Conservation (phyloP, 2,329 filamentous ascomycete genomes). For the Curvularia sp. region DNA sequence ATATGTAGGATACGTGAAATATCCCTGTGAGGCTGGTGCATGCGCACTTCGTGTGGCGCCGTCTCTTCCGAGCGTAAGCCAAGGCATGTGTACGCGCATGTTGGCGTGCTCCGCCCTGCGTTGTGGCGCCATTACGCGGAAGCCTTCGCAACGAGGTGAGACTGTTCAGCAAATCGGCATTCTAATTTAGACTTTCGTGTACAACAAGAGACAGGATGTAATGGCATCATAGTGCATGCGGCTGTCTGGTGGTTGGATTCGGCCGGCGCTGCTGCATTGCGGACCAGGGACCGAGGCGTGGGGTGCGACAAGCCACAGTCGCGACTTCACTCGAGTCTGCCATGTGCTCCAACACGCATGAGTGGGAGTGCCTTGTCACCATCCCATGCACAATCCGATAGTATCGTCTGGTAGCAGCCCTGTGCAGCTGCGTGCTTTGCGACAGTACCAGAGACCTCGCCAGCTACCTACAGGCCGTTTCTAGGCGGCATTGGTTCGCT, state of each 20-base stretch:
- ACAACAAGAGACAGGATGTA: neutral
- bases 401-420: neutral
- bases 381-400: neutral
- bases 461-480: conserved; percentile 18
- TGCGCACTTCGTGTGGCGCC: conserved; percentile 36
- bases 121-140: conserved; percentile 42
- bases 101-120: conserved; percentile 40
- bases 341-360: conserved; percentile 1
- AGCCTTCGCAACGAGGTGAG: conserved; percentile 31
- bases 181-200: neutral
- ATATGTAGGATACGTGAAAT: conserved; percentile 31
- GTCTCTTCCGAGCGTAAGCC: conserved; percentile 33
- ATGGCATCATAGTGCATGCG: conserved; percentile 25
- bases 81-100: conserved; percentile 28
- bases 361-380: neutral
- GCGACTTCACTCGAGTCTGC: conserved; percentile 8
- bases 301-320: conserved; percentile 40
- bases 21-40: conserved; percentile 40
- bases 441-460: conserved; percentile 19
- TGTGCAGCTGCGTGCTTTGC: conserved; percentile 19
- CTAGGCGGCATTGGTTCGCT: conserved; percentile 23
- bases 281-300: conserved; percentile 28
- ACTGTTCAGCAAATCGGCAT: conserved; percentile 1
- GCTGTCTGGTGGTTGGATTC: conserved; percentile 19
- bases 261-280: conserved; percentile 22